Evolutionary conservation across 148 eudicot species (phyloP).

Genomic region (Selenicereus undatus): DNA sequence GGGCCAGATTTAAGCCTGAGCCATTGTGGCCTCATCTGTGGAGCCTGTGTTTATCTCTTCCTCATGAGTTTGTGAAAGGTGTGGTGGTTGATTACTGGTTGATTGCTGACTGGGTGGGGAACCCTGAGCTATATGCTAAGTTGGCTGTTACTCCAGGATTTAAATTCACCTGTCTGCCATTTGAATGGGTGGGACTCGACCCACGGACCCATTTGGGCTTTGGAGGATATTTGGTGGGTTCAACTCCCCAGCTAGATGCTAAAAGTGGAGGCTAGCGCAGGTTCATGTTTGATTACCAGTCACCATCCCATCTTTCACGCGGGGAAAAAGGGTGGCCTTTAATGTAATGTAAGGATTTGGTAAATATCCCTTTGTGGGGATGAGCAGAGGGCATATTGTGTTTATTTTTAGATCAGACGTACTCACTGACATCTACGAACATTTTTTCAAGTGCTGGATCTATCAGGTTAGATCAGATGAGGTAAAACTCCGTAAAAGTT

Average conservation of each 20-base stretch:
- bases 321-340: not conserved
- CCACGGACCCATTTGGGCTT: conserved; percentile 16
- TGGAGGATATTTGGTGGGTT: not conserved
- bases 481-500: not conserved
- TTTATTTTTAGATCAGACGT: conserved; percentile 1
- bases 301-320: conserved; percentile 28
- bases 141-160: conserved; percentile 21
- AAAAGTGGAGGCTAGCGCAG: conserved; percentile 24
- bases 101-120: conserved; percentile 11
- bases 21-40: conserved; percentile 20
- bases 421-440: conserved; percentile 4
- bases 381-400: not conserved
- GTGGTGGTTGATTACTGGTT: conserved; percentile 23
- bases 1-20: conserved; percentile 1
- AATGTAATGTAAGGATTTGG: not conserved
- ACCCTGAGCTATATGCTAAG: conserved; percentile 19
- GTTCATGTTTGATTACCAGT: conserved; percentile 32
- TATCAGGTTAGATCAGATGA: conserved; percentile 6
- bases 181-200: conserved; percentile 1
- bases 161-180: conserved; percentile 27
- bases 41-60: conserved; percentile 21
- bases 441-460: too few relatives aligned
- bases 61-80: conserved; percentile 20
- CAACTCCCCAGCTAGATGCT: conserved; percentile 7
- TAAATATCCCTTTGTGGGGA: conserved; percentile 11